Percentiles rank a stretch among this genome's conserved stretches.
Evolutionary conservation across 345 rosid species (phyloP).

Genomic region (Populus pruinosa): DNA sequence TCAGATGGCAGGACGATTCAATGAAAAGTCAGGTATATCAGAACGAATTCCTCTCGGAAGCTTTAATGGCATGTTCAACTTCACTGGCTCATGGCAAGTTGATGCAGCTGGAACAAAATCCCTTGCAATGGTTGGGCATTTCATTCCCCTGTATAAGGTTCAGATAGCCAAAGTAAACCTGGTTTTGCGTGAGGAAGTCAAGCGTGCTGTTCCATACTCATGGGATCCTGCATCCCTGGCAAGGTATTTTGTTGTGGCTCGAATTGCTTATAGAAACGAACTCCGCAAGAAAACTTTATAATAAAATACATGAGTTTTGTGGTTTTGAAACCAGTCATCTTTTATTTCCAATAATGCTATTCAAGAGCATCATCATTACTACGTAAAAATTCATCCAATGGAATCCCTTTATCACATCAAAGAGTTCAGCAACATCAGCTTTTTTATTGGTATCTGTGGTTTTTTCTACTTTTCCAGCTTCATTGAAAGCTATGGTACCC

Average conservation of each 20-base stretch:
- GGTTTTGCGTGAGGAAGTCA: slow-evolving; percentile 57
- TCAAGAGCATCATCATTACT: background rate
- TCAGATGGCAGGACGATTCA: slow-evolving; percentile 88
- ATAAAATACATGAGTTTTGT: background rate
- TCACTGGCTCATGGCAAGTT: slow-evolving; percentile 88
- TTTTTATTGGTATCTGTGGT: slow-evolving; percentile 19
- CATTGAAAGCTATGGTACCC: slow-evolving; percentile 84
- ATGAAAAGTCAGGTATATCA: slow-evolving; percentile 63
- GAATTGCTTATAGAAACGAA: background rate
- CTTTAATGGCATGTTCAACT: slow-evolving; percentile 95
- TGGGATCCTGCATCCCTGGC: slow-evolving; percentile 99
- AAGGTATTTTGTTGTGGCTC: slow-evolving; percentile 38
- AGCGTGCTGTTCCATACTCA: slow-evolving; percentile 76
- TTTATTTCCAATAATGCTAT: background rate
- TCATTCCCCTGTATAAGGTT: slow-evolving; percentile 64
- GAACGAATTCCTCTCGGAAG: slow-evolving; percentile 85
- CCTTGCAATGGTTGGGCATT: slow-evolving; percentile 81
- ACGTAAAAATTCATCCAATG: background rate
- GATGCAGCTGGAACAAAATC: slow-evolving; percentile 96
- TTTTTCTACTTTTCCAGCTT: slow-evolving; percentile 45
- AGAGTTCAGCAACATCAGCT: slow-evolving; percentile 4
- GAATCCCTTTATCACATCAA: slow-evolving; percentile 8
- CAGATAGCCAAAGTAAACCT: slow-evolving; percentile 50
- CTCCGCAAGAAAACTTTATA: background rate
- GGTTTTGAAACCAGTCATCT: background rate